Evolutionary conservation across 2,329 filamentous ascomycete species (phyloP), one percentile per base, ranked within the genome.

Genomic region (Fusarium torulosum): DNA sequence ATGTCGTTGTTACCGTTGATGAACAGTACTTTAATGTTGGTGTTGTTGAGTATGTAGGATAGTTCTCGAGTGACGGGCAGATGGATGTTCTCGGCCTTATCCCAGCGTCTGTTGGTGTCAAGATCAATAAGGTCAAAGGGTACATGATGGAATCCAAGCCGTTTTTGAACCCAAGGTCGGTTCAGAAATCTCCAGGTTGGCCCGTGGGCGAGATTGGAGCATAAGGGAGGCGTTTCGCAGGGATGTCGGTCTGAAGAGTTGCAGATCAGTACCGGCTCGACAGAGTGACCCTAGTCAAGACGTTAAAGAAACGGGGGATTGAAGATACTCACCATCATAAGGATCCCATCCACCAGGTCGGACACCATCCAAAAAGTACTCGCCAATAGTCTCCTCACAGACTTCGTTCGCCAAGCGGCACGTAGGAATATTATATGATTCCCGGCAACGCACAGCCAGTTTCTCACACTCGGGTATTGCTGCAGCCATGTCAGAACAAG

Each of bases 291-390:
- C 3, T 25, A 3, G 25, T 3, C 25, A 25, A 25, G 9, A 25
- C 6, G 8, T 25, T 25, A 25, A 3, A 3, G 25, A 25, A 3
- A 25, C 8, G 3, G 8, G 25, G 8, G 8, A 10, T 25, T 9
- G 9, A 25, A 9, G 3, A 10, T 10, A 9, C 25, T 9, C 25
- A 60, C 65, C 47, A 4, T 68, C 65, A 4, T 69, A 69, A 0
- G 65, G 65, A 17, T 68, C 65, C 65, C 65, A 68, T 4, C 65
- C 65, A 5, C 65, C 65, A 4, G 35, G 66, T 0, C 33, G 43
- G 0, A 62, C 27, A 1, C 31, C 65, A 14, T 61, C 43, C n/a
- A 69, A 8, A 1, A 68, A 55, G 3, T 42, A 35, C 17, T 68
- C 51, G 2, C 65, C 65, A 13, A 68, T 8, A 0, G 44, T 45